Percentiles rank a stretch among this genome's conserved stretches.
phyloP scores from a whole-genome alignment of 805 yeast species.

The Candida sonorensis region DNA sequence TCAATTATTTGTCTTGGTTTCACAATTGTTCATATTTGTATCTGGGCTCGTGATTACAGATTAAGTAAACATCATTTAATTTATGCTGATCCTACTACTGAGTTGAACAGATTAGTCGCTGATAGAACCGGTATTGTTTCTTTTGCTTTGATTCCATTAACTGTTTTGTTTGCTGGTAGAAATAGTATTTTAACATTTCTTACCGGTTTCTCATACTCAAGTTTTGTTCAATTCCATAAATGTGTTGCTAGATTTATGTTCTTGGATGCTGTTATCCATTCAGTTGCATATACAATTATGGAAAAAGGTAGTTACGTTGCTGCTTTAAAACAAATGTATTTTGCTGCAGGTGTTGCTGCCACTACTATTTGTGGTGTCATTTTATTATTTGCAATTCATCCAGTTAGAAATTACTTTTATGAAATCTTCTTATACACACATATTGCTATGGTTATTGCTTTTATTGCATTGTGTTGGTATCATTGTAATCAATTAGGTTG shows the following conservation, averaged over 20 bases:
- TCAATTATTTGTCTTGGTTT: constrained; percentile 21
- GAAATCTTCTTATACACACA: constrained; percentile 58
- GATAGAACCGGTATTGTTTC: constrained; percentile 35
- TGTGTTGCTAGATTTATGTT: constrained; percentile 52
- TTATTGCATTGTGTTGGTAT: constrained; percentile 48
- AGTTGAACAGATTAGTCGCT: constrained; percentile 22
- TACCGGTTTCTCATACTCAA: constrained; percentile 36
- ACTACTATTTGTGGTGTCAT: constrained; percentile 37
- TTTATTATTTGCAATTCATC: constrained; percentile 41
- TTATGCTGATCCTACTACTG: constrained; percentile 28
- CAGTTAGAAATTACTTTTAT: constrained; percentile 47
- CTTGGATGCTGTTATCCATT: constrained; percentile 34
- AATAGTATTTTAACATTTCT: constrained; percentile 37
- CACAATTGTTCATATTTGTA: constrained; percentile 18
- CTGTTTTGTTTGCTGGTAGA: constrained; percentile 43
- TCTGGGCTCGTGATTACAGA: constrained; percentile 14
- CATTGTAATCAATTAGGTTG: constrained; percentile 42
- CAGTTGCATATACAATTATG: constrained; percentile 9
- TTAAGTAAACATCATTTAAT: constrained; percentile 8
- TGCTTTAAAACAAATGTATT: constrained; percentile 10
- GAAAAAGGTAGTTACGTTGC: constrained; percentile 5
- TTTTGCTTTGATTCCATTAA: constrained; percentile 33
- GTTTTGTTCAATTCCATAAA: constrained; percentile 53
- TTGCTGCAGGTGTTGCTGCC: constrained; percentile 31
- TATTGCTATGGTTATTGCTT: constrained; percentile 45